Percentiles rank a stretch among this genome's conserved stretches.
phyloP scores from a whole-genome alignment of 192 early-diverging fungal species.

The Mortierella antarctica region DNA sequence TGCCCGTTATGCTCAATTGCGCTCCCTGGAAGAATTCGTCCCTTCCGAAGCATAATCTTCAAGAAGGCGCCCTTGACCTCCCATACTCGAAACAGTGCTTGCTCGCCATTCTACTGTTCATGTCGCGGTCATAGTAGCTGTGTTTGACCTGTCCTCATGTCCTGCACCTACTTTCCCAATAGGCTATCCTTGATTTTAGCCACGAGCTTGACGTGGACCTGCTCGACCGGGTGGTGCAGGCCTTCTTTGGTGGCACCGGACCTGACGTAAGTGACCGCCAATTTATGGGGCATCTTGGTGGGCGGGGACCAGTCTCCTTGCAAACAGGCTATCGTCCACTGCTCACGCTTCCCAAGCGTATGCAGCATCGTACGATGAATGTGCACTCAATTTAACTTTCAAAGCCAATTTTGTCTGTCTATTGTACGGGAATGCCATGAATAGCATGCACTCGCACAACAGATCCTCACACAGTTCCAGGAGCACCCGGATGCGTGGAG shows the following conservation, averaged over 20 bases:
- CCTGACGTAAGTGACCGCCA: slow-evolving; percentile 72
- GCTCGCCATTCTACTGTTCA: no score
- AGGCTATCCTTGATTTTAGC: slow-evolving; percentile 89
- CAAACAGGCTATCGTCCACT: no score
- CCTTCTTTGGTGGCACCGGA: slow-evolving; percentile 79
- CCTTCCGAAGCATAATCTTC: no score
- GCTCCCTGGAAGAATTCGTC: no score
- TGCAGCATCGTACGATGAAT: no score
- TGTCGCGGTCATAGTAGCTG: background rate
- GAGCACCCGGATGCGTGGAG: slow-evolving; percentile 97
- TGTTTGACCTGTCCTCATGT: background rate
- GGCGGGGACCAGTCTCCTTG: no score
- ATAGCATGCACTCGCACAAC: slow-evolving; percentile 87
- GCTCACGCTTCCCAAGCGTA: no score
- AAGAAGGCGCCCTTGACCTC: no score
- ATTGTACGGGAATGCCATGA: background rate
- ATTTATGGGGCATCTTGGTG: no score
- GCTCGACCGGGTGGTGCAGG: slow-evolving; percentile 89
- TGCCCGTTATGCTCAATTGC: no score
- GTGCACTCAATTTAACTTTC: no score
- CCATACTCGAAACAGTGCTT: no score
- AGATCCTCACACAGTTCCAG: slow-evolving; percentile 91
- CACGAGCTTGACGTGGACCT: slow-evolving; percentile 85
- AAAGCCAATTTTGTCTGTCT: background rate
- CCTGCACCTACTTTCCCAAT: background rate